Evolutionary conservation across 2,329 filamentous ascomycete genomes (phyloP), one percentile per base, ranked within the genome.

Genomic region (Pestalotiopsis sp.): DNA sequence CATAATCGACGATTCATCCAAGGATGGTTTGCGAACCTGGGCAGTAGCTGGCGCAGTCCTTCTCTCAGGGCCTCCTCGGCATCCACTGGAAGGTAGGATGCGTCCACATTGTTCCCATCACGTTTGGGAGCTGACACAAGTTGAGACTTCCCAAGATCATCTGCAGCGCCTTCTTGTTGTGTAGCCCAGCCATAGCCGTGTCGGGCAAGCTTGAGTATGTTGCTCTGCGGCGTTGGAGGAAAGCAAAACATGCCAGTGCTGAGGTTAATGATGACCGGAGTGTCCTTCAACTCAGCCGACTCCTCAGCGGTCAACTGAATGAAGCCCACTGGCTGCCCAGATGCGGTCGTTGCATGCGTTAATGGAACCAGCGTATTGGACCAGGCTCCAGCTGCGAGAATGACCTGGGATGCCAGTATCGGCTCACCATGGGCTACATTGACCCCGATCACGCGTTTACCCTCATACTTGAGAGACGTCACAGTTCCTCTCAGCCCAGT

Each of bases 181-280:
- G 61, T 64, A 20, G 61, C 61, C n/a, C n/a, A 64, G 2, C 61
- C 61, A 14, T 64, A 64, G 11, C 61, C 61, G 36, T 64, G 61
- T 17, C 61, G 61, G 4, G 61, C 61, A 13, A 64, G 36, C 12
- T 64, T 64, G 20, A 64, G 41, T 7, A 64, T 14, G 40, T 64
- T 45, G 14, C 23, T 64, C n/a, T 52, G n/a, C 11, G 61, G 61
- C 4, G 38, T 64, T 1, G 61, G 61, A 12, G 61, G 61, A 4
- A 64, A 64, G 38, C 38, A 45, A 25, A 64, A 64, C 36, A 64
- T 38, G 38, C 61, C 61, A 4, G 61, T 64, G n/a, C 38, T 52
- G 4, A 64, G 12, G 9, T 64, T 64, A 11, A 64, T 64, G 12
- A 64, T 64, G 3, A 64, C 61, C n/a, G 61, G 61, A 12, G 40